Conservation (phyloP, 352 stramenopile species). For the Phytophthora sansomeana region DNA sequence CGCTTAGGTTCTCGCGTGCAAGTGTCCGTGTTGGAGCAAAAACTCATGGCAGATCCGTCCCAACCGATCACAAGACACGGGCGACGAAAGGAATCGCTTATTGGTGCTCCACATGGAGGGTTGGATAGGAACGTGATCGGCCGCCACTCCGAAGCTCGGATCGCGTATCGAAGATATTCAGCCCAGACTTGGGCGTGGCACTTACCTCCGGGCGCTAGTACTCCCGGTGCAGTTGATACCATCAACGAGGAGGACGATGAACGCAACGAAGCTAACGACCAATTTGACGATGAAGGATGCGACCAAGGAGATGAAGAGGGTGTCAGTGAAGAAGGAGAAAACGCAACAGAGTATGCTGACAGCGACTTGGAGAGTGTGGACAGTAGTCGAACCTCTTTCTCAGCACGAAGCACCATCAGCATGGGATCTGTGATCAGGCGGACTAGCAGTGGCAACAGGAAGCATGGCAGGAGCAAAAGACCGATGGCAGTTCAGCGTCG, state of each 20-base stretch:
- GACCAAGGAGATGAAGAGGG: conserved; percentile 24
- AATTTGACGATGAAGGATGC: conserved; percentile 24
- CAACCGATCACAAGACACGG: conserved; percentile 17
- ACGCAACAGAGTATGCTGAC: conserved; percentile 22
- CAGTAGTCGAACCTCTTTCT: conserved; percentile 28
- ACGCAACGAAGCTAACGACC: conserved; percentile 26
- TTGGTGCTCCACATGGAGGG: conserved; percentile 41
- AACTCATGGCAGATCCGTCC: conserved; percentile 14
- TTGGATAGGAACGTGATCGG: conserved; percentile 45
- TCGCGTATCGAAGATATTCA: conserved; percentile 54
- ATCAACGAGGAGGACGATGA: conserved; percentile 32
- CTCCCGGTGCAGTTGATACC: conserved; percentile 22
- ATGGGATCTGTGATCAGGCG: conserved; percentile 25
- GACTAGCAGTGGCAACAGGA: conserved; percentile 23
- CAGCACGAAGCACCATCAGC: conserved; percentile 38
- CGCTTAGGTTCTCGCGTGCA: conserved; percentile 20
- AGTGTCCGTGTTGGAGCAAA: conserved; percentile 32
- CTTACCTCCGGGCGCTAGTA: conserved; percentile 10
- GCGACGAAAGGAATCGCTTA: conserved; percentile 41
- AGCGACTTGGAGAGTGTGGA: conserved; percentile 35
- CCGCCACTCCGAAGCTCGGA: conserved; percentile 58
- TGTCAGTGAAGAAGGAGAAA: conserved; percentile 28
- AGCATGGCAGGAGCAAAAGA: conserved; percentile 36
- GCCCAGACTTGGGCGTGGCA: conserved; percentile 70
- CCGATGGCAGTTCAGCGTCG: conserved; percentile 19